phyloP scores from a whole-genome alignment of 192 early-diverging fungal genomes.

The Dissophora ornata region DNA sequence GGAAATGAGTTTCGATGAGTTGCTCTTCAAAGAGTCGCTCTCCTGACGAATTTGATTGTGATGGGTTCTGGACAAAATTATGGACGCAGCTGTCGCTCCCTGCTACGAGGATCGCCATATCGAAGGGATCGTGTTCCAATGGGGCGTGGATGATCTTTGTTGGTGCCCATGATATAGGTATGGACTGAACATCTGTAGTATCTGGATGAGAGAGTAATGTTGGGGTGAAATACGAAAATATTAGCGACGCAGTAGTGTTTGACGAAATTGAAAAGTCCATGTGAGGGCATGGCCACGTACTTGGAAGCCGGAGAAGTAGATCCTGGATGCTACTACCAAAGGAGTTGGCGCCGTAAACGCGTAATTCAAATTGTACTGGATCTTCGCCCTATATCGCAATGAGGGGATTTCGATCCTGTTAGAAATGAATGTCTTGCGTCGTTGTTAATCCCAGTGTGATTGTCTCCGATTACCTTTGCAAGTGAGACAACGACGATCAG shows the following conservation, averaged over 20 bases:
- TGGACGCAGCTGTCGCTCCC: conserved; percentile 50
- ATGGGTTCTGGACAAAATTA: conserved; percentile 30
- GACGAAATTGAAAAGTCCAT: too few species aligned
- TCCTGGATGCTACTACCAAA: conserved; percentile 37
- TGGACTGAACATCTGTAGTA: conserved; percentile 36
- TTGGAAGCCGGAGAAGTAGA: conserved; percentile 24
- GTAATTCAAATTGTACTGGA: conserved; percentile 36
- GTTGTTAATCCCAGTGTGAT: too few species aligned
- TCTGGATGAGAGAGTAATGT: conserved; percentile 11
- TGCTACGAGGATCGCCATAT: conserved; percentile 45
- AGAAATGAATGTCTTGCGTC: too few species aligned
- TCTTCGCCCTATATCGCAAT: conserved; percentile 21
- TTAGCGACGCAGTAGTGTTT: too few species aligned
- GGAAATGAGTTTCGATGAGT: conserved; percentile 14
- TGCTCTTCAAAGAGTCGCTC: conserved; percentile 11
- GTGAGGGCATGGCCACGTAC: neutral
- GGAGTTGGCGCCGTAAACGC: conserved; percentile 37
- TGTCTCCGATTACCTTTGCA: conserved; percentile 35
- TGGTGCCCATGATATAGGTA: conserved; percentile 41
- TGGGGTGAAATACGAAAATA: neutral
- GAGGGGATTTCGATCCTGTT: too few species aligned
- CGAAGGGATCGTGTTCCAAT: conserved; percentile 44
- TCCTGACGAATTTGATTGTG: neutral
- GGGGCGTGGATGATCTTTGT: conserved; percentile 46
- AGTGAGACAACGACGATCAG: conserved; percentile 29